Base-by-base conservation (phyloP, 441 rosid genomes). In the Pelargonium fulgidum region DNA sequence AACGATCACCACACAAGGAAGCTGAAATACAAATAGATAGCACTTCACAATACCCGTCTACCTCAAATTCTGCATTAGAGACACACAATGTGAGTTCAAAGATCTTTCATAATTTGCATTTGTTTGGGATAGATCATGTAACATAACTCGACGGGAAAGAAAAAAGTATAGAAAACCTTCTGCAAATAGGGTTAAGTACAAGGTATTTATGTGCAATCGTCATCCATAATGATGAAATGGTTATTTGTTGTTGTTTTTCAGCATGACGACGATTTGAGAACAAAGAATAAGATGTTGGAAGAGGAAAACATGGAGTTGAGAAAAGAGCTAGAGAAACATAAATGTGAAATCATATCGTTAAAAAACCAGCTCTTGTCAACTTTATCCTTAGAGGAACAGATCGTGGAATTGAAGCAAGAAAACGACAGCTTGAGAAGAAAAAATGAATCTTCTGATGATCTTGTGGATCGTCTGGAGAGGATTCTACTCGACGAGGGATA, bases 341-440 rank as follows among this genome's bases (percentile, higher is more conserved):
- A 12, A 42, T 48, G 7, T 36, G 72, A 68, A 56, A 68, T 9
- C 14, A 39, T 29, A 16, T 48, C 4, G 17, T 58, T 71, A 33
- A 72, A 59, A 64, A 36, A 44, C 61, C 69, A 68, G 41, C 12
- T 70, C 11, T 7, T 54, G 48, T 65, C 61, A 3, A 62, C 9
- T 17, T 58, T 50, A 61, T 41, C 45, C 12, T 19, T 73, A 48
- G 69, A 29, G 42, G 48, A 61, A 67, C 62, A 70, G 45, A 71
- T 54, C 66, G 54, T 9, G 33, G 76, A 80, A 16, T 64, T 80
- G 79, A 67, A 66, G 77, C 29, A 75, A 62, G 73, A 80, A 47
- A 50, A 67, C 4, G 73, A 70, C 26, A 56, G 66, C n/a, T 58
- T 80, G 68, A 77, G 69, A 70, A 22, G 47, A 13, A 74, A 80